Evolutionary conservation across 2,329 filamentous ascomycete species (phyloP), one percentile per base, ranked within the genome.

Genomic region (Pseudopyrenochaeta lycopersici): DNA sequence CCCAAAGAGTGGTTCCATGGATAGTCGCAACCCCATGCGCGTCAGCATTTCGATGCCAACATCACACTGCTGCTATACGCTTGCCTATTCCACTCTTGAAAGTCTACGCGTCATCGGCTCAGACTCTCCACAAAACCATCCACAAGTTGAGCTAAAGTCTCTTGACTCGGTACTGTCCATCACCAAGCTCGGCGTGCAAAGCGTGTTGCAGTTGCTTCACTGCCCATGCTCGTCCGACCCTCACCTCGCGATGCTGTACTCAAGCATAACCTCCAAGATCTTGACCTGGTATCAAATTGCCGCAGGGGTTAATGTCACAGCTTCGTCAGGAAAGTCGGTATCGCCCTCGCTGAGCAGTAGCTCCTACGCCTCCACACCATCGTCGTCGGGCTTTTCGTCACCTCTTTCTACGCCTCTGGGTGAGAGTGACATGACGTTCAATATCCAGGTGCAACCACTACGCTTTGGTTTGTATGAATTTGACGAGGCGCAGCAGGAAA

Each of bases 221-320:
- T 74, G 71, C 52, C 57, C 67, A 12, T 74, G 71, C 57, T 67
- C 70, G 1, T 66, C 65, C 12, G 63, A 72, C 40, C 68, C 71
- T 3, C 71, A 74, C 42, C 66, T 72, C 21, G 70, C 69, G 7
- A 73, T 73, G 69, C 64, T 74, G 2, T 74, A 73, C 60, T 67
- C 67, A 4, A 72, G 69, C 58, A 74, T 74, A 48, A 63, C 66
- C 20, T 66, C 63, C 32, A 73, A 72, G 49, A 67, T 73, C 49
- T 21, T 74, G 23, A 64, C 63, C 21, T 74, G 70, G 71, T 74
- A 72, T 32, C 67, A 69, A 17, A 70, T 69, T 12, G 66, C 68
- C 9, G 68, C 62, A 2, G 68, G 68, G 21, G 54, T 68, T 14
- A 61, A 66, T 32, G 54, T 55, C 15, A 49, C 61, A 1, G 35